Conservation (phyloP, 2,329 filamentous ascomycete genomes). For the Cercospora janseana region DNA sequence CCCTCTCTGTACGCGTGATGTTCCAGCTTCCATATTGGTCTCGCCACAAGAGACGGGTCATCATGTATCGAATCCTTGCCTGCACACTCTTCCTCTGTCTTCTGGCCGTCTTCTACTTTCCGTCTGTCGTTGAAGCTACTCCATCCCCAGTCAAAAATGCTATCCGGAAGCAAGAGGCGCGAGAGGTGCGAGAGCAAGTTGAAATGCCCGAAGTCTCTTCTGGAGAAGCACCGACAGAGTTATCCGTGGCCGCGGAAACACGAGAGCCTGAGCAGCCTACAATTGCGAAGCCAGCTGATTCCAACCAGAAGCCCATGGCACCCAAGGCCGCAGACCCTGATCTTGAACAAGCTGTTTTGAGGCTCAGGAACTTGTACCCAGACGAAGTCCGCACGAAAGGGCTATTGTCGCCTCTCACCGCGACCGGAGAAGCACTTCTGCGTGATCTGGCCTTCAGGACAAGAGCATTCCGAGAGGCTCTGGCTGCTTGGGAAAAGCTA, state of each 20-base stretch:
- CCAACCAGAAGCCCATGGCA: constrained; percentile 3
- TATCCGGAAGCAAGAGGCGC: not conserved
- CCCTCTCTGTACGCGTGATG: not conserved
- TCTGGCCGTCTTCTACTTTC: not conserved
- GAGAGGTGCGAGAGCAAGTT: not conserved
- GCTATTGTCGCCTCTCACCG: constrained; percentile 17
- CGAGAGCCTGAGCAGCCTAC: not conserved
- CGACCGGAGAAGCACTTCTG: constrained; percentile 20
- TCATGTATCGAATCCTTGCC: not conserved
- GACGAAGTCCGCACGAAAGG: constrained; percentile 19
- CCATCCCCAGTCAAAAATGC: not conserved
- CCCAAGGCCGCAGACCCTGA: not conserved
- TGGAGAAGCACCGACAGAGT: not conserved
- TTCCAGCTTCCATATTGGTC: constrained; percentile 5
- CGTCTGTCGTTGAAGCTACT: not conserved
- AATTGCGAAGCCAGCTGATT: not conserved
- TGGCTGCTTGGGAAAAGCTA: constrained; percentile 21
- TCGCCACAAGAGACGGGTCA: constrained; percentile 1
- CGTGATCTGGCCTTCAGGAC: constrained; percentile 22
- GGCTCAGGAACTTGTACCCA: constrained; percentile 7
- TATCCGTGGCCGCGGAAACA: not conserved
- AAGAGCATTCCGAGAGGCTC: constrained; percentile 19
- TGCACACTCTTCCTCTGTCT: not conserved
- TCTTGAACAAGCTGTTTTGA: constrained; percentile 9
- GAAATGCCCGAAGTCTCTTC: not conserved